A percentile compares a stretch with the other conserved stretches of the same genome.
Evolutionary conservation across 2,329 filamentous ascomycete genomes (phyloP).

Genomic region (Microsporum audouinii): DNA sequence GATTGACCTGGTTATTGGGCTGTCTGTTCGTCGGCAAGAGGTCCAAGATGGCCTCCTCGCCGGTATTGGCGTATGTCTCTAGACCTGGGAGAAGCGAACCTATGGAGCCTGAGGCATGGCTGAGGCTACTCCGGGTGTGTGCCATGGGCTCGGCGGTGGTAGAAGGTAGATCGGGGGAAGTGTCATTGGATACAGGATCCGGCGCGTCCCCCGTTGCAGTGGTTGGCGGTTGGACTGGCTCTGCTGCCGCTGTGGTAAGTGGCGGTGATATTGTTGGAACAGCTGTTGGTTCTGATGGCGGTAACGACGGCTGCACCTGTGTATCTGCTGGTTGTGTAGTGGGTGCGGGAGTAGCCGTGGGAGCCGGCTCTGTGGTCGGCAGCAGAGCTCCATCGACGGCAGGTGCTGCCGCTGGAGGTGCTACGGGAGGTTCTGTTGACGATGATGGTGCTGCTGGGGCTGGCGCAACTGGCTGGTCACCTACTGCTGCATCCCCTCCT

Average conservation of each 20-base stretch:
- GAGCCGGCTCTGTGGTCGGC: neutral
- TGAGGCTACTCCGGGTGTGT: conserved; percentile 13
- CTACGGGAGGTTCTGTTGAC: neutral
- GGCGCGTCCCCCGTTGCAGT: neutral
- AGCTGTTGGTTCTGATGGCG: neutral
- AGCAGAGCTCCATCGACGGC: neutral
- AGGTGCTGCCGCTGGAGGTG: neutral
- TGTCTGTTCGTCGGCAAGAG: conserved; percentile 17
- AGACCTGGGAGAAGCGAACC: conserved; percentile 23
- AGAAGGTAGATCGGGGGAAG: neutral
- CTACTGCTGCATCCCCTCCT: neutral
- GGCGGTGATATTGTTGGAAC: neutral
- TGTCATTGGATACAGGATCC: neutral
- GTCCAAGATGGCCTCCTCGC: conserved; percentile 30
- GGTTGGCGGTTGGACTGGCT: neutral
- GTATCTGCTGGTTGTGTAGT: neutral
- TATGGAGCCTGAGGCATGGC: conserved; percentile 15
- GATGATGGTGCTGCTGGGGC: neutral
- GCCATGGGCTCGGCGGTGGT: conserved; percentile 5
- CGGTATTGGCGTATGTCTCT: conserved; percentile 25
- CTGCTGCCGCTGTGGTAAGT: neutral
- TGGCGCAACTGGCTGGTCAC: neutral
- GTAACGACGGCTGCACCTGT: neutral
- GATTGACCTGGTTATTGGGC: neutral
- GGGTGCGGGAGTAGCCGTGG: neutral